Percentiles rank a stretch among this genome's conserved stretches.
phyloP scores from a whole-genome alignment of 2,329 filamentous ascomycete genomes.

The Colletotrichum horii region DNA sequence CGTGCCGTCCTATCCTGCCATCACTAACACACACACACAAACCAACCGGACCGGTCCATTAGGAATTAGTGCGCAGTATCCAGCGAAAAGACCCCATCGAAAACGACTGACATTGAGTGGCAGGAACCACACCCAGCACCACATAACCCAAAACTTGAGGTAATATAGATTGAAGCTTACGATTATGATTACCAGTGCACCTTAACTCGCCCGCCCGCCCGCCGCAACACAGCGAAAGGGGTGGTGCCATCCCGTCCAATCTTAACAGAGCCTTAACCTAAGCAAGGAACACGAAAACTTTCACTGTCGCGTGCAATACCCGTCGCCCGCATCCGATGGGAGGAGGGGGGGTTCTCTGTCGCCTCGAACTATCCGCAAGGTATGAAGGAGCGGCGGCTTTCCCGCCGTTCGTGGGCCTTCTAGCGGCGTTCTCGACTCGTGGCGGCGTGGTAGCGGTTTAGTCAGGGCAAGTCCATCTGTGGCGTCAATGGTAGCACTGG shows the following conservation, averaged over 20 bases:
- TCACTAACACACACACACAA: neutral
- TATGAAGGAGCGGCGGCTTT: neutral
- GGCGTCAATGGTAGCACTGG: neutral
- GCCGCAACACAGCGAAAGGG: neutral
- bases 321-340: neutral
- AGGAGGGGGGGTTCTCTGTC: neutral
- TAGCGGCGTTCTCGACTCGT: neutral
- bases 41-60: neutral
- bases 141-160: neutral
- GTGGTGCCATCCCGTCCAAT: neutral
- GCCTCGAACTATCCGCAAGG: neutral
- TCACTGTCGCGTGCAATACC: neutral
- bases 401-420: neutral
- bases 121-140: neutral
- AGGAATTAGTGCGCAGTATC: neutral
- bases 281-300: neutral
- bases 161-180: neutral
- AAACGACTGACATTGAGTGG: neutral
- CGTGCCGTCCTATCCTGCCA: neutral
- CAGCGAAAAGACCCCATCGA: neutral
- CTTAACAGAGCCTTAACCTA: neutral
- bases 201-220: neutral
- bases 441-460: neutral
- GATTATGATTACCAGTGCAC: neutral
- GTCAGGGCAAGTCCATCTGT: neutral